Conservation (phyloP, 2,329 filamentous ascomycete species). For the Ophiostoma tasmaniense region DNA sequence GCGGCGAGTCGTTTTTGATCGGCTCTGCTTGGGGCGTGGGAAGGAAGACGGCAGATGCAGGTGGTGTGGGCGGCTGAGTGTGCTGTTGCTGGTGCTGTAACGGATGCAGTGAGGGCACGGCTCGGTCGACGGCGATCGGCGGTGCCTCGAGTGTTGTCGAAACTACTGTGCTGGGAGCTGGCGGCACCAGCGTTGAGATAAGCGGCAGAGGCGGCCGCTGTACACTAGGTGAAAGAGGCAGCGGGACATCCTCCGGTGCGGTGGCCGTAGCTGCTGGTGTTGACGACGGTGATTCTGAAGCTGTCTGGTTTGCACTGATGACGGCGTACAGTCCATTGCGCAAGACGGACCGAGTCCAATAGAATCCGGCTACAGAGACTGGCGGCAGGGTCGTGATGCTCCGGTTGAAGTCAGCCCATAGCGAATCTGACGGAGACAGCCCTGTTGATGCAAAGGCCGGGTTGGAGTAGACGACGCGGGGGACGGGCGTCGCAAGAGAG, state of each 20-base stretch:
- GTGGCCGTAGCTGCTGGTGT: not conserved
- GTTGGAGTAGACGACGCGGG: slow-evolving; percentile 24
- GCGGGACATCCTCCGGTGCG: not conserved
- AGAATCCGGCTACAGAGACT: slow-evolving; percentile 8
- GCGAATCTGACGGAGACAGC: slow-evolving; percentile 17
- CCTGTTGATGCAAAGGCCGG: slow-evolving; percentile 23
- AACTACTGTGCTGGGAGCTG: not conserved
- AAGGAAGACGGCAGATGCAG: not conserved
- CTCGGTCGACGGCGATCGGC: not conserved
- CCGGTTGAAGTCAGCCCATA: slow-evolving; percentile 23
- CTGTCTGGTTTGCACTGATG: slow-evolving; percentile 17
- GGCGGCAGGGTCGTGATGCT: not conserved
- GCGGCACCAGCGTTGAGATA: not conserved
- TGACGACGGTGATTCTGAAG: not conserved
- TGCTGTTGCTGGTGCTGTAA: not conserved
- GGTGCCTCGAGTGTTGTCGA: not conserved
- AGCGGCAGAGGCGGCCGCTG: not conserved
- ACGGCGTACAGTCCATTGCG: slow-evolving; percentile 15
- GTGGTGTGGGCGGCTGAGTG: slow-evolving; percentile 2
- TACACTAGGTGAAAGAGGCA: not conserved
- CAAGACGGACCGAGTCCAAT: slow-evolving; percentile 20
- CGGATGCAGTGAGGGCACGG: not conserved
- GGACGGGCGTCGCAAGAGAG: not conserved
- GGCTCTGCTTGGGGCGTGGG: not conserved
- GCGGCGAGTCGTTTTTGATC: not conserved